Percentiles rank a stretch among this genome's conserved stretches.
phyloP scores from a whole-genome alignment of 345 rosid genomes.

The Syzygium aromaticum region DNA sequence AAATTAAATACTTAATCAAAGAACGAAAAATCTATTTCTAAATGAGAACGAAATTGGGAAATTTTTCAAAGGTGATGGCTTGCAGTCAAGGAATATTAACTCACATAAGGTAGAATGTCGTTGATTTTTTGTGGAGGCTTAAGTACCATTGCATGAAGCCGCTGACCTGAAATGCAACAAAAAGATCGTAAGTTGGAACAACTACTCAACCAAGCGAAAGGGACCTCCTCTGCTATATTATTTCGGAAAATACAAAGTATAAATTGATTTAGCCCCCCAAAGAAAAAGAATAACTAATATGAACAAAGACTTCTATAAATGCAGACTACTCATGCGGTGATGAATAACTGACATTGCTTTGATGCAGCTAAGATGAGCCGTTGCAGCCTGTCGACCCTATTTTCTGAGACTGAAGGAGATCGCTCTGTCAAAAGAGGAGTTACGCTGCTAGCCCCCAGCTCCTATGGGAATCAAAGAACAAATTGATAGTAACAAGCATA shows the following conservation, averaged over 20 bases:
- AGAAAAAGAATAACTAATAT: not conserved
- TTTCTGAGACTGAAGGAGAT: slow-evolving; percentile 66
- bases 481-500: not conserved
- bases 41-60: not conserved
- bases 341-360: slow-evolving; percentile 56
- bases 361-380: slow-evolving; percentile 81
- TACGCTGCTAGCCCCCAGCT: slow-evolving; percentile 79
- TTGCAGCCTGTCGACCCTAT: slow-evolving; percentile 57
- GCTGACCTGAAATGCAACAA: slow-evolving; percentile 41
- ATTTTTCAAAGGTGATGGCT: not conserved
- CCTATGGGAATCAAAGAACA: slow-evolving; percentile 25
- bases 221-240: not conserved
- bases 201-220: not conserved
- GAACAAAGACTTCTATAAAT: not conserved
- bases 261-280: not conserved
- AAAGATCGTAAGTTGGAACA: not conserved
- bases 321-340: not conserved
- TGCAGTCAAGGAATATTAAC: slow-evolving; percentile 15
- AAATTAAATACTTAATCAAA: not conserved
- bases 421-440: slow-evolving; percentile 78
- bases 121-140: slow-evolving; percentile 55
- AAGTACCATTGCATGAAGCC: slow-evolving; percentile 72
- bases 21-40: not conserved
- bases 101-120: slow-evolving; percentile 46
- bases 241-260: not conserved